phyloP scores from a whole-genome alignment of 768 basidiomycete genomes.

The Mycena latifolia region DNA sequence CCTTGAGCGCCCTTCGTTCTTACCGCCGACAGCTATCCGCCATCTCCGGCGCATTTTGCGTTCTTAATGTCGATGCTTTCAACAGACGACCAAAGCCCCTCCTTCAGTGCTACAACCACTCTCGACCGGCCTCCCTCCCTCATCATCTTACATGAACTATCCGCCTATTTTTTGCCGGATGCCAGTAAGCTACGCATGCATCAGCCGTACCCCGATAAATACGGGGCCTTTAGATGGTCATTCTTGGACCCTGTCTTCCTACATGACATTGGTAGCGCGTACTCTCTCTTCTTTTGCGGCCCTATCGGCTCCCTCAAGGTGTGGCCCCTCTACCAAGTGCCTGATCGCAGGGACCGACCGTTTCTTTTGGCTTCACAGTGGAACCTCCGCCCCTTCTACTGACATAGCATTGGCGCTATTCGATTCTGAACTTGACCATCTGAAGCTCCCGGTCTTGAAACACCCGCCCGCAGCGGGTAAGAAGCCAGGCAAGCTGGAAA shows the following conservation, averaged over 20 bases:
- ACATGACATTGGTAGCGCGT: slow-evolving; percentile 62
- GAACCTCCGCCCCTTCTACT: slow-evolving; percentile 3
- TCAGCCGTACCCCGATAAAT: slow-evolving; percentile 1
- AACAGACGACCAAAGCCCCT: slow-evolving; percentile 35
- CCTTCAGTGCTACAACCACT: slow-evolving; percentile 42
- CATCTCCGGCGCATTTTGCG: slow-evolving; percentile 67
- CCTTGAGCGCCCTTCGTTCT: slow-evolving; percentile 18
- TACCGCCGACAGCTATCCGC: slow-evolving; percentile 67
- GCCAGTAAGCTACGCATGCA: slow-evolving; percentile 36
- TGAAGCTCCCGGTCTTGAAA: slow-evolving; percentile 63
- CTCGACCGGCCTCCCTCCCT: slow-evolving; percentile 56
- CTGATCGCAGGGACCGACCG: neutral
- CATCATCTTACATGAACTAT: slow-evolving; percentile 72
- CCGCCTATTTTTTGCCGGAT: slow-evolving; percentile 60
- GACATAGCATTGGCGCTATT: slow-evolving; percentile 63
- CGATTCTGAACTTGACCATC: slow-evolving; percentile 66
- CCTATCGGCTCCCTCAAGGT: slow-evolving; percentile 39
- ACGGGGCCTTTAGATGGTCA: slow-evolving; percentile 19
- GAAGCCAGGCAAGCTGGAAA: slow-evolving; percentile 44
- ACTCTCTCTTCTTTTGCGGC: slow-evolving; percentile 56
- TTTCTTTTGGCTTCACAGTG: slow-evolving; percentile 1
- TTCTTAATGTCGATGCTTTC: slow-evolving; percentile 60
- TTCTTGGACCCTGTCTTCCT: slow-evolving; percentile 60
- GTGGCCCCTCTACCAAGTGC: slow-evolving; percentile 35
- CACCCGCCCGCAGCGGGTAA: slow-evolving; percentile 39